Percentiles rank a stretch among this genome's conserved stretches.
Conservation (phyloP, 768 basidiomycete species). For the Ephemerocybe angulata region DNA sequence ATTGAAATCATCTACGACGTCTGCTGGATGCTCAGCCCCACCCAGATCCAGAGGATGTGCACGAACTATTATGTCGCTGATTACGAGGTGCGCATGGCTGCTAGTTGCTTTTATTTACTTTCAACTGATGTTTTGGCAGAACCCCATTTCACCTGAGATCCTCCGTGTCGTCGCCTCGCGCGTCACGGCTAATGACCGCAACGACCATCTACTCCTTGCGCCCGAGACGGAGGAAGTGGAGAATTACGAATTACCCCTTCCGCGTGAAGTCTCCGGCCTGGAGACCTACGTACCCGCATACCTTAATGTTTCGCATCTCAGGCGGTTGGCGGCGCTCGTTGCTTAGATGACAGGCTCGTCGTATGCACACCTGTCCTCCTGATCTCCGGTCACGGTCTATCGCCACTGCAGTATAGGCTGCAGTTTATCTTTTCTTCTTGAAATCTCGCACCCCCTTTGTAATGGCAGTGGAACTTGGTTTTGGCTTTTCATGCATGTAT, state of each 20-base stretch:
- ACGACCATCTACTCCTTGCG: constrained; percentile 92
- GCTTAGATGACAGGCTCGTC: constrained; percentile 42
- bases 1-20: constrained; percentile 99
- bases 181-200: constrained; percentile 93
- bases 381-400: constrained; percentile 5
- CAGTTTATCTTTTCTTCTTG: neutral
- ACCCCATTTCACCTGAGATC: constrained; percentile 96
- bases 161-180: constrained; percentile 93
- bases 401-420: neutral
- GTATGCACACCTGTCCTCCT: constrained; percentile 14
- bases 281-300: constrained; percentile 96
- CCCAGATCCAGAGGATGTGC: constrained; percentile 99
- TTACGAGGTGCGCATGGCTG: constrained; percentile 70
- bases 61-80: constrained; percentile 98
- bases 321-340: constrained; percentile 83
- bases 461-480: neutral
- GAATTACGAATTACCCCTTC: constrained; percentile 88
- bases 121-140: no score
- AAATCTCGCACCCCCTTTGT: neutral
- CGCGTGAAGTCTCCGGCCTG: constrained; percentile 90
- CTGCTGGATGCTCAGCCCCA: constrained; percentile 99
- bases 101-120: neutral
- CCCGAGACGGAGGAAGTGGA: constrained; percentile 98
- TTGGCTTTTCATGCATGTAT: neutral
- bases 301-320: constrained; percentile 83